These are phyloP conservation scores for Mycena galopus DNA, from an alignment of 768 basidiomycete species.

Conservation along the genomic window DNA sequence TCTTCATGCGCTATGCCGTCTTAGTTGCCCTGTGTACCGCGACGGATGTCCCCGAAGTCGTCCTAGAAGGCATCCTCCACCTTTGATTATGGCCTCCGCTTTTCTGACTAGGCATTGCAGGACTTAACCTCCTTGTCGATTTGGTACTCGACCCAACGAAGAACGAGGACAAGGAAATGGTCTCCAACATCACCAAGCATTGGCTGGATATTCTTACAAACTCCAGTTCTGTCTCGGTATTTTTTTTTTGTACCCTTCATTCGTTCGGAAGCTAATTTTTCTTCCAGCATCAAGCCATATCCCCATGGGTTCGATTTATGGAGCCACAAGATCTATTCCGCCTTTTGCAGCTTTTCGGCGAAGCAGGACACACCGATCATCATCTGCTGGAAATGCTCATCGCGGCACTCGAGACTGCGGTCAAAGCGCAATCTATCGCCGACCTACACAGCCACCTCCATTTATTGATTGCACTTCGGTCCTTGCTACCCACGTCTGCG, in stretches of 20 bases:
- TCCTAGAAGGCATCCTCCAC: conserved; percentile 51
- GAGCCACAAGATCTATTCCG: conserved; percentile 54
- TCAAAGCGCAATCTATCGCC: conserved; percentile 42
- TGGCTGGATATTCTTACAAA: conserved; percentile 52
- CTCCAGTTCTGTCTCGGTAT: conserved; percentile 33
- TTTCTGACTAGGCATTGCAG: conserved; percentile 46
- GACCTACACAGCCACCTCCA: conserved; percentile 49
- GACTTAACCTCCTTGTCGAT: conserved; percentile 55
- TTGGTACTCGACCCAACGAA: conserved; percentile 52
- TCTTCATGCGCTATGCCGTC: conserved; percentile 50
- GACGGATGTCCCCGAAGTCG: conserved; percentile 36
- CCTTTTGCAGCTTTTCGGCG: conserved; percentile 57
- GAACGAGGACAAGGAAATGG: conserved; percentile 52
- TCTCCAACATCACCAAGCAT: conserved; percentile 55
- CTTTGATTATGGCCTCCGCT: background rate
- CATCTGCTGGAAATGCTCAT: conserved; percentile 55
- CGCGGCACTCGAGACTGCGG: conserved; percentile 43
- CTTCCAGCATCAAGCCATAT: conserved; percentile 42
- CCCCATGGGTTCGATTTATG: conserved; percentile 72
- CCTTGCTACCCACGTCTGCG: conserved; percentile 48
- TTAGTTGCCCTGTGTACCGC: conserved; percentile 53
- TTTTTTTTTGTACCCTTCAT: background rate
- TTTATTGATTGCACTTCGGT: conserved; percentile 54
- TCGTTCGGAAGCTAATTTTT: background rate
- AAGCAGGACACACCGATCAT: conserved; percentile 22